Base-by-base conservation (phyloP, 331 rosid species). In the Quercus tomentella region DNA sequence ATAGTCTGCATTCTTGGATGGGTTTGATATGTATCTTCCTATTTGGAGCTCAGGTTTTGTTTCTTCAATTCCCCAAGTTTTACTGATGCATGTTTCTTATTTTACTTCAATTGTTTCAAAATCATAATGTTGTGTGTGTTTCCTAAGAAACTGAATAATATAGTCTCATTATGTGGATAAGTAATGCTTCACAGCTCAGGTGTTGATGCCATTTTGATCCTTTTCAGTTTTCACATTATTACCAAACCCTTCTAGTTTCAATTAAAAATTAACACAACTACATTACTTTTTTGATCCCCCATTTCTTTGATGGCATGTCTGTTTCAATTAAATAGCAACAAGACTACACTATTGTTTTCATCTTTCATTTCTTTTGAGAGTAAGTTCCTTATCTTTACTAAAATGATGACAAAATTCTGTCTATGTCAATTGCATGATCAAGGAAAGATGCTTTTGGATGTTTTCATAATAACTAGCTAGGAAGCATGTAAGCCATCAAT, bases 1-100 rank as follows among this genome's bases (percentile, higher is more conserved):
- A 81, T 35, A 95, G 97, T 81, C 66, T 95, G 1, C 99, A 93
- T 87, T 95, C 99, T 71, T 95, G 99, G 99, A 90, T 95, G 98
- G 99, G 99, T 80, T 81, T 92, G 85, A 49, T 87, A 23, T 91
- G 92, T 72, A 69, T 95, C 67, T 80, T 83, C 78, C 81, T 93
- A 75, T 93, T 93, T 81, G 96, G 88, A 51, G 85, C 88, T 82
- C 99, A 95, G 97, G 99, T 94, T 75, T 23, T 55, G 55, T 31
- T 49, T 58, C 56, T 70, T 66, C 35, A 74, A 7, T 28, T 9
- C 17, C n/a, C 30, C 4, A 22, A 21, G 2, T 6, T 52, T 18
- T 49, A 6, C 14, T 61, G 6, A 45, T 3, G 22, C 21, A 20
- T n/a, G 70, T 55, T 11, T 10, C n/a, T 26, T 63, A 8, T 12